These are phyloP conservation scores for Sanguinoderma infundibulare DNA, from an alignment of 1,284 basidiomycete species.

Conservation along the genomic window DNA sequence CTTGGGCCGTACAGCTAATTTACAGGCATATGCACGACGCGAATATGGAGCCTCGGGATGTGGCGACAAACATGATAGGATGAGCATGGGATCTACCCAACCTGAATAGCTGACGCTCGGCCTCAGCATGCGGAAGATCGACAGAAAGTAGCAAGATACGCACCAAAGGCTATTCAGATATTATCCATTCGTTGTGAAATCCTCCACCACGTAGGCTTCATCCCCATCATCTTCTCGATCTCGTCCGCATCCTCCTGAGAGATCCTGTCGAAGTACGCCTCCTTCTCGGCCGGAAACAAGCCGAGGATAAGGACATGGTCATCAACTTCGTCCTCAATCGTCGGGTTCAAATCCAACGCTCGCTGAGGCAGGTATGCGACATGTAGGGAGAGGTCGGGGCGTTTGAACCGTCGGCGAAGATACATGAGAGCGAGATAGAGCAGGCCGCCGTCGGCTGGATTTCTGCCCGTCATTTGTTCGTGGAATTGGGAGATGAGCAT, in stretches of 20 bases:
- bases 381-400: not conserved
- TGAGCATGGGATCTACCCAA: not conserved
- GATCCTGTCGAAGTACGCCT: not conserved
- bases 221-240: not conserved
- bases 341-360: not conserved
- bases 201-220: not conserved
- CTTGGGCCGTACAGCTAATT: no score
- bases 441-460: not conserved
- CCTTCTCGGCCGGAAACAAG: not conserved
- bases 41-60: no score
- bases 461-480: not conserved
- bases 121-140: not conserved
- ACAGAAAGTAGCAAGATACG: not conserved
- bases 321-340: not conserved
- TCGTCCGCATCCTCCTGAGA: not conserved
- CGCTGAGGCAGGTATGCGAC: not conserved
- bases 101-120: not conserved
- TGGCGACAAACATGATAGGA: no score
- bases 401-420: not conserved
- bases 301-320: not conserved
- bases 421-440: not conserved
- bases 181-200: not conserved
- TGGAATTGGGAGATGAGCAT: not conserved
- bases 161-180: not conserved
- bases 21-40: no score